phyloP scores from a whole-genome alignment of 2,329 filamentous ascomycete genomes.

The Colletotrichum noveboracense region DNA sequence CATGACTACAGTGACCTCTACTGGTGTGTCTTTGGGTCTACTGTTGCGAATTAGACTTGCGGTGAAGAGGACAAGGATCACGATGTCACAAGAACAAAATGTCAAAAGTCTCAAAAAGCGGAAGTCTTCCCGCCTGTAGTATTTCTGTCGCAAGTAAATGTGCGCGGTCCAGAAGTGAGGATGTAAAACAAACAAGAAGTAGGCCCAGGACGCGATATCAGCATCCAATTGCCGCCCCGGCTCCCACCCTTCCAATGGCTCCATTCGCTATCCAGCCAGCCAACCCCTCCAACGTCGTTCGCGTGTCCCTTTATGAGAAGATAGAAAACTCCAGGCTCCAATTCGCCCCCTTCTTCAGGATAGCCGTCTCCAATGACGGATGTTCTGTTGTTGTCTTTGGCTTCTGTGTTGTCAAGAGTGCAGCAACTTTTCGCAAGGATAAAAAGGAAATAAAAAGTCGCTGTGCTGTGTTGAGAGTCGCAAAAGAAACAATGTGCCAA shows the following conservation, averaged over 20 bases:
- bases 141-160: not conserved
- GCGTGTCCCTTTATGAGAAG: not conserved
- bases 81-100: not conserved
- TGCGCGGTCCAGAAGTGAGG: not conserved
- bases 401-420: not conserved
- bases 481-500: not conserved
- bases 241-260: not conserved
- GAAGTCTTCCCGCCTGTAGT: not conserved
- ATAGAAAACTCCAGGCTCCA: constrained; percentile 14
- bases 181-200: not conserved
- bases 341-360: not conserved
- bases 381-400: not conserved
- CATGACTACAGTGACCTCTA: not conserved
- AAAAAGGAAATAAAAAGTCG: not conserved
- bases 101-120: not conserved
- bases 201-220: not conserved
- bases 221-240: not conserved
- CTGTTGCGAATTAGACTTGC: not conserved
- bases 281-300: not conserved
- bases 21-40: not conserved
- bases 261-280: not conserved
- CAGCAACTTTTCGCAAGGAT: not conserved
- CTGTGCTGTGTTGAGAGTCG: not conserved
- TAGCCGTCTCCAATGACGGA: not conserved
- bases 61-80: not conserved